Conservation (phyloP, 345 rosid species). For the Pistacia atlantica region DNA sequence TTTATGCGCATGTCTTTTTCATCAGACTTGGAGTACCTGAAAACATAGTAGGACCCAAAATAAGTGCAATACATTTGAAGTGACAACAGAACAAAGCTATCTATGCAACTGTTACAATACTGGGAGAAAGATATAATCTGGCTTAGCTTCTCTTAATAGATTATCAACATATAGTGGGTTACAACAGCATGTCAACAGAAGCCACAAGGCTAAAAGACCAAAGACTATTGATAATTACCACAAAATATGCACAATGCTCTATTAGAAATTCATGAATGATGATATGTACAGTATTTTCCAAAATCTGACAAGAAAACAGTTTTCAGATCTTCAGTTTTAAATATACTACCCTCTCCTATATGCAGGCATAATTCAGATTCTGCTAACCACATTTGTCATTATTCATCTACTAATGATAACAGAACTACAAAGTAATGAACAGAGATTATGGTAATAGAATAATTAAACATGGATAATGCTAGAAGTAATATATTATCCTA, state of each 20-base stretch:
- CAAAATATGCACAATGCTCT: neutral
- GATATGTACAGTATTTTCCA: neutral
- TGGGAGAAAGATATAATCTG: neutral
- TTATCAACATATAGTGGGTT: constrained; percentile 1
- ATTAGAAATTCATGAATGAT: neutral
- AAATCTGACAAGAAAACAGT: neutral
- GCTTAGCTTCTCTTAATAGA: neutral
- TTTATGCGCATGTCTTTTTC: constrained; percentile 69
- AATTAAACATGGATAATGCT: neutral
- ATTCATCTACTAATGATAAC: neutral
- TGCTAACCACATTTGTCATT: neutral
- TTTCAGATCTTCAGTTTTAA: neutral
- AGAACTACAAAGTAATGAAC: constrained; percentile 4
- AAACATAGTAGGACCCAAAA: constrained; percentile 18
- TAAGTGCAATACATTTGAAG: constrained; percentile 4
- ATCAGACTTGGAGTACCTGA: constrained; percentile 78
- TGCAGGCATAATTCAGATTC: neutral
- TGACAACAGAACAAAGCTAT: neutral
- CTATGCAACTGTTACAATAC: neutral
- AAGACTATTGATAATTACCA: neutral
- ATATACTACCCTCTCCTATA: neutral
- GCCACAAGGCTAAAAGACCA: neutral
- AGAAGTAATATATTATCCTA: constrained; percentile 3
- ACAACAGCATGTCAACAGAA: neutral
- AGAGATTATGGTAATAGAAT: neutral